Conservation (phyloP, 768 basidiomycete genomes). For the Crepidotus variabilis region DNA sequence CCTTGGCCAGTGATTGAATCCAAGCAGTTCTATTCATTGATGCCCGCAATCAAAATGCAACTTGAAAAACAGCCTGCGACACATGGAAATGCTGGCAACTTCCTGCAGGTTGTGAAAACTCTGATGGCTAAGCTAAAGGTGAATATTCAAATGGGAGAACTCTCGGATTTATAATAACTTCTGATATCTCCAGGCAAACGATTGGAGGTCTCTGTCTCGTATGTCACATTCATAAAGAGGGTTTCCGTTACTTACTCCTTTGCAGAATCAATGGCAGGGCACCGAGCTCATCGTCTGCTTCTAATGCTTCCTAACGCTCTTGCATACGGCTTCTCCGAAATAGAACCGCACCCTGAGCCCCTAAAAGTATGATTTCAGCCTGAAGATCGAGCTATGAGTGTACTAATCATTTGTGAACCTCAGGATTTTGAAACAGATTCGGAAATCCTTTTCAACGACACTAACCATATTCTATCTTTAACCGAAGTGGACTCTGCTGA, state of each 20-base stretch:
- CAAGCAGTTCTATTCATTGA: constrained; percentile 54
- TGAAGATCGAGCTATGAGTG: no score
- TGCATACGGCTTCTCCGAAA: constrained; percentile 41
- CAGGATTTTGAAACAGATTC: constrained; percentile 44
- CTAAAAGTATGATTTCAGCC: constrained; percentile 46
- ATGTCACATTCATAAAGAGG: constrained; percentile 15
- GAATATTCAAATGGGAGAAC: no score
- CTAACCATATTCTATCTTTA: constrained; percentile 30
- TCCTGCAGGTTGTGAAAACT: constrained; percentile 55
- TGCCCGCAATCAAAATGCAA: constrained; percentile 39
- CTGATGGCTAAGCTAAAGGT: constrained; percentile 69
- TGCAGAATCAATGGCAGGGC: constrained; percentile 45
- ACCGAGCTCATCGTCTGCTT: constrained; percentile 41
- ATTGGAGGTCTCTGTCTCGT: constrained; percentile 67
- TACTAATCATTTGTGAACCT: no score
- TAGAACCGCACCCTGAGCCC: constrained; percentile 41
- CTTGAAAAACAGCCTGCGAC: constrained; percentile 48
- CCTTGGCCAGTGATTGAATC: constrained; percentile 68
- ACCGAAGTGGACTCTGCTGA: constrained; percentile 5
- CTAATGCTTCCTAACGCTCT: constrained; percentile 44
- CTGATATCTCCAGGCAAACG: constrained; percentile 41
- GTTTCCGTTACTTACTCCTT: background rate
- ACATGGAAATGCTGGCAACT: constrained; percentile 48
- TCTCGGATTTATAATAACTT: no score
- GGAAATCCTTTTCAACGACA: constrained; percentile 34